Base-by-base conservation (phyloP, 108 stramenopile genomes). In the Cyclotella choctawhatcheeana region DNA sequence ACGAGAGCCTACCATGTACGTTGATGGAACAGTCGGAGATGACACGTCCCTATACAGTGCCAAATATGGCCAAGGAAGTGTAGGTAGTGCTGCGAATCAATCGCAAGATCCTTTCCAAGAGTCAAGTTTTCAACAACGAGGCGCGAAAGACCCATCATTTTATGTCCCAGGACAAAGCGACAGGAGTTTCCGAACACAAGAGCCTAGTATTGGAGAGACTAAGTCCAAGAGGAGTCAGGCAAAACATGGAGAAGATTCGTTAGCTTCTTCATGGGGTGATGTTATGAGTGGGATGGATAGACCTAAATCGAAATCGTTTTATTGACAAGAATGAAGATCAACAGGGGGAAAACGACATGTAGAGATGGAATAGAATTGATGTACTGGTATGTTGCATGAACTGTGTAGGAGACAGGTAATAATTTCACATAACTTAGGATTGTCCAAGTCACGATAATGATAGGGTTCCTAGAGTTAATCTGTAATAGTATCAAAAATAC, bases 1-100 rank as follows among this genome's bases (percentile, higher is more conserved):
- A 37, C 67, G 67, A 27, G 67, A 69, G 0, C 67, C 67, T 1
- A 69, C 67, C 1, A 69, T 69, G 67, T 69, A 55, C 44, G 43
- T 69, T 16, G 43, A 69, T 27, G 65, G 65, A 35, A 32, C 13
- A 5, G 21, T 27, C 30, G 33, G 30, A 14, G 51, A 67, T 2
- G 65, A 67, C 22, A 20, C 65, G 5, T 67, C 65, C 0, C 65
- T 53, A 3, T 67, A 67, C 65, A 53, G 50, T 31, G 44, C 43
- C 29, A 64, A 64, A 30, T 64, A 48, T 18, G 63, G 63, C 21
- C 31, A 64, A 21, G 44, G 44, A 2, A 64, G 63, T 30, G 21
- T 60, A 1, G 37, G 37, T 17, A 60, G 37, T 24, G 59, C 35
- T 30, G 44, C 31, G 8, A 26, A 16, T 1, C 29, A 27, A 29